Evolutionary conservation across 2,329 filamentous ascomycete species (phyloP).

Genomic region (Claviceps citrina): DNA sequence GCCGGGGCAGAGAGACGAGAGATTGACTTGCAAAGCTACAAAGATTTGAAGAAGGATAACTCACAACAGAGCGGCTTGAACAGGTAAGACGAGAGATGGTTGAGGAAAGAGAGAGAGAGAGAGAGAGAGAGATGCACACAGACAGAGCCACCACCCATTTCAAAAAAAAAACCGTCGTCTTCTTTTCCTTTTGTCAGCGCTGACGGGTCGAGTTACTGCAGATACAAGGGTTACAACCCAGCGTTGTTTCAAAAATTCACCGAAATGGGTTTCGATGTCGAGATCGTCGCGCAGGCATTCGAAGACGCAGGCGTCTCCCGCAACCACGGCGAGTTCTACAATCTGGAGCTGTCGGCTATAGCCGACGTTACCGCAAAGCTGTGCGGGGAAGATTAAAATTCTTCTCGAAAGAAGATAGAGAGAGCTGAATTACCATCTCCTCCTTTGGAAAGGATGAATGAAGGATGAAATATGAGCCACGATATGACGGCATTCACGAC

Average conservation of each 20-base stretch:
- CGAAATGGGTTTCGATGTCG: constrained; percentile 80
- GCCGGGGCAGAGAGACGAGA: constrained; percentile 53
- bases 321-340: constrained; percentile 64
- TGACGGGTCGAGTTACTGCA: constrained; percentile 17
- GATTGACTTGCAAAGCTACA: constrained; percentile 23
- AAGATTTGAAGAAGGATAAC: constrained; percentile 13
- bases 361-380: constrained; percentile 77
- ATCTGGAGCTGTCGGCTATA: constrained; percentile 79
- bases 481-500: not conserved
- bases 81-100: no score
- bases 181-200: not conserved
- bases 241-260: constrained; percentile 71
- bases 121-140: no score
- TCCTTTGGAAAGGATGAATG: not conserved
- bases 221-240: constrained; percentile 78
- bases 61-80: constrained; percentile 8
- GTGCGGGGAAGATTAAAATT: constrained; percentile 61
- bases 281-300: constrained; percentile 75
- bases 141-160: no score
- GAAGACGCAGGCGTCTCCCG: constrained; percentile 66
- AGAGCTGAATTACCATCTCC: no score
- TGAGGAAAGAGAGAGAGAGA: not conserved
- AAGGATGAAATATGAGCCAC: not conserved
- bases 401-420: not conserved
- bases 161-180: not conserved